Percentiles rank a stretch among this genome's conserved stretches.
Conservation (phyloP, 257 asterid species). For the Solanum dulcamara region DNA sequence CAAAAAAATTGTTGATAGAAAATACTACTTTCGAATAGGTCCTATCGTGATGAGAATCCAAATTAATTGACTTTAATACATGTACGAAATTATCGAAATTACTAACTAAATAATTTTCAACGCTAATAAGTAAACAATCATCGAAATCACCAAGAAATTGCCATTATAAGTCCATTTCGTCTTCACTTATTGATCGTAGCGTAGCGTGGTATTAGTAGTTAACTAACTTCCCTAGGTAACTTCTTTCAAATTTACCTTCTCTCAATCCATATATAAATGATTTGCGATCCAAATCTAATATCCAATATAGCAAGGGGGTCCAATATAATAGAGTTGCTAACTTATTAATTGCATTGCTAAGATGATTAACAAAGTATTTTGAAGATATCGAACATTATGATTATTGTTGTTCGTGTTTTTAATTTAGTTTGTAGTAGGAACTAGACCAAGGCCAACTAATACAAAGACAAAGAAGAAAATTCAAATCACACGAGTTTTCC, state of each 20-base stretch:
- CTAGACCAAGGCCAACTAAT: background rate
- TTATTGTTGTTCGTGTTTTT: background rate
- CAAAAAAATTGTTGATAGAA: too few species aligned
- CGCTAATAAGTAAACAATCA: too few species aligned
- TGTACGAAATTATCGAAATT: too few species aligned
- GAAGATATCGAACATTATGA: background rate
- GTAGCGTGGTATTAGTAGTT: too few species aligned
- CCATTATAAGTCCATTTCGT: too few species aligned
- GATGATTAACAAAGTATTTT: background rate
- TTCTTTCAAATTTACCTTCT: background rate
- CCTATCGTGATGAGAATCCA: accelerated
- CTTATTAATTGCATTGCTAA: background rate
- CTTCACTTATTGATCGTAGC: too few species aligned
- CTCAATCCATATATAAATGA: background rate
- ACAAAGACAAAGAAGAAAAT: background rate
- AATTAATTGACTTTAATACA: too few species aligned
- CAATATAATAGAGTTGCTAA: background rate
- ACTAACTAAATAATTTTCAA: too few species aligned
- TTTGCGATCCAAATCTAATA: background rate
- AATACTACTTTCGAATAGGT: too few species aligned
- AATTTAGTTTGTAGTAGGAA: background rate
- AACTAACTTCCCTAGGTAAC: background rate
- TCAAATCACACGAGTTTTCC: background rate
- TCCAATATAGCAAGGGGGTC: background rate
- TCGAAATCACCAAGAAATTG: background rate